These are phyloP conservation scores for Microcos paniculata DNA, from an alignment of 345 rosid genomes.

Conservation along the genomic window DNA sequence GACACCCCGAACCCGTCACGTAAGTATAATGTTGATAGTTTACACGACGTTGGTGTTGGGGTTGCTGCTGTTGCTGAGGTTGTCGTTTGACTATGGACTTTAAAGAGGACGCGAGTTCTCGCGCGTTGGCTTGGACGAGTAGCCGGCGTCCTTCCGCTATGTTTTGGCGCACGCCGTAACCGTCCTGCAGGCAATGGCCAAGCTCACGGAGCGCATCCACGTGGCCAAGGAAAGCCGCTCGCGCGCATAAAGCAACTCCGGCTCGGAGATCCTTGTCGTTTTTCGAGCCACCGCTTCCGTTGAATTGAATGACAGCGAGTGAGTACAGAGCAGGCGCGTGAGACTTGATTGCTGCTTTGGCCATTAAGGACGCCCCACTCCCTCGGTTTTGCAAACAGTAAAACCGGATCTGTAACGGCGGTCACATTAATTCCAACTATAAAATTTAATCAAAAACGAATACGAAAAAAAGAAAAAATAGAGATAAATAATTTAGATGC, in stretches of 20 bases:
- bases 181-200: conserved; percentile 74
- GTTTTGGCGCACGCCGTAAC: conserved; percentile 58
- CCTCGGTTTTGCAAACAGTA: conserved; percentile 50
- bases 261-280: conserved; percentile 53
- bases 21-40: background rate
- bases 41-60: background rate
- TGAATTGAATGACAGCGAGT: conserved; percentile 62
- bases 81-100: conserved; percentile 19
- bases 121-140: conserved; percentile 57
- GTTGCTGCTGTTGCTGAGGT: background rate
- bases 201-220: conserved; percentile 63
- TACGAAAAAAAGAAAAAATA: background rate
- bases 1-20: conserved; percentile 8
- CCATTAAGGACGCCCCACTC: conserved; percentile 62
- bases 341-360: conserved; percentile 61
- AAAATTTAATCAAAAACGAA: background rate
- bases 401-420: conserved; percentile 58
- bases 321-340: conserved; percentile 62
- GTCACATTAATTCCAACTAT: background rate
- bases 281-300: conserved; percentile 69
- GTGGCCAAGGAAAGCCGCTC: conserved; percentile 62
- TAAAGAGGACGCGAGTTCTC: conserved; percentile 46
- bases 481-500: background rate
- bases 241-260: conserved; percentile 59
- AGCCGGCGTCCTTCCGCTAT: conserved; percentile 50